Evolutionary conservation across 306 rosid genomes (phyloP).

Genomic region (Urtica urens): DNA sequence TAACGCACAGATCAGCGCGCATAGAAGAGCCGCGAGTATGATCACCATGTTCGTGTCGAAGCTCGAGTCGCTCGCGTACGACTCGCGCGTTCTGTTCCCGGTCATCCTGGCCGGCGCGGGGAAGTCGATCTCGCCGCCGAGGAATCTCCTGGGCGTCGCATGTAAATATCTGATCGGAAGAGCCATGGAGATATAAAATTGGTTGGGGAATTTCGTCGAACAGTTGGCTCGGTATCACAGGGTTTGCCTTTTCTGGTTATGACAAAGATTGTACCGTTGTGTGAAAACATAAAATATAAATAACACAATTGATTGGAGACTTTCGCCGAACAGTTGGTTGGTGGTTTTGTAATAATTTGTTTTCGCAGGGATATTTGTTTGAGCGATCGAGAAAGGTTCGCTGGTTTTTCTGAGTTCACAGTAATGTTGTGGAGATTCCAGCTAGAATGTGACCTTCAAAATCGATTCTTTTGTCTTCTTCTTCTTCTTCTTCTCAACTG

Average conservation of each 20-base stretch:
- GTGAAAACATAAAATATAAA: no score
- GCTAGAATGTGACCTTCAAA: constrained; percentile 31
- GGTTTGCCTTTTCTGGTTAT: no score
- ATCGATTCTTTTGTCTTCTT: no score
- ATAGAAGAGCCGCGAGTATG: constrained; percentile 55
- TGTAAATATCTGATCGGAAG: background rate
- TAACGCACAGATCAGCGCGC: constrained; percentile 57
- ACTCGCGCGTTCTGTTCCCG: constrained; percentile 22
- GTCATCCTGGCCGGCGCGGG: constrained; percentile 1
- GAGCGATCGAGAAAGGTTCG: constrained; percentile 1
- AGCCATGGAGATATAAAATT: background rate
- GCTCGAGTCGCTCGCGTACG: constrained; percentile 28
- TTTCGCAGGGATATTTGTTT: background rate
- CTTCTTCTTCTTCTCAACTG: no score
- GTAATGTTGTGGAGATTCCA: constrained; percentile 27
- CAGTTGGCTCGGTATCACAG: background rate
- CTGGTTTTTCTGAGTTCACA: constrained; percentile 14
- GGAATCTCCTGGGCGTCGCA: constrained; percentile 26
- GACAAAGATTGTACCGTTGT: no score
- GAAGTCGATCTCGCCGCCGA: constrained; percentile 25
- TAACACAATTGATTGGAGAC: no score
- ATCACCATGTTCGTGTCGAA: constrained; percentile 85
- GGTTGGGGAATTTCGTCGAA: background rate
- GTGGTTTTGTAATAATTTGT: no score
- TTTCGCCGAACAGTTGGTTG: no score